Conservation (phyloP, 192 early-diverging fungal genomes). For the Mortierella antarctica region DNA sequence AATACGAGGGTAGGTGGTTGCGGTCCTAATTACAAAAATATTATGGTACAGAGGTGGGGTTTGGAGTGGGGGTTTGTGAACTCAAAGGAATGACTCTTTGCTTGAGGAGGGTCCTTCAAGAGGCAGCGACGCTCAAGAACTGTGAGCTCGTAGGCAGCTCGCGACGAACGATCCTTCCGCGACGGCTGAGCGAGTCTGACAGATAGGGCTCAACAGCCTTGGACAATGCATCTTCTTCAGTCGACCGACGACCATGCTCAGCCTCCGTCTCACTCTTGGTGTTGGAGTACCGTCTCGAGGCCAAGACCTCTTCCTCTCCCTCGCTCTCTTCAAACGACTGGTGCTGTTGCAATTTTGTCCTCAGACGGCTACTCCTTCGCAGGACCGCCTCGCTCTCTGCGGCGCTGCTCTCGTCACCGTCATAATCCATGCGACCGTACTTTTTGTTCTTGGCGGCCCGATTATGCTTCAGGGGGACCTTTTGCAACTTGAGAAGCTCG, state of each 20-base stretch:
- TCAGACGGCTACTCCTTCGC: conserved; percentile 16
- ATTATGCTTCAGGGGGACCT: conserved; percentile 24
- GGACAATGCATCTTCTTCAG: conserved; percentile 45
- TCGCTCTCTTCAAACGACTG: conserved; percentile 6
- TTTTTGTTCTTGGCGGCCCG: conserved; percentile 16
- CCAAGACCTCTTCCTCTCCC: conserved; percentile 1
- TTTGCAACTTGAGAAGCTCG: conserved; percentile 23
- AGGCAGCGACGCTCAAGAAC: conserved; percentile 25
- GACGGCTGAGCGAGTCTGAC: conserved; percentile 48
- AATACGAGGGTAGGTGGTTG: too few species aligned
- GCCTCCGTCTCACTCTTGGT: conserved; percentile 38
- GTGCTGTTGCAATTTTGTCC: conserved; percentile 7
- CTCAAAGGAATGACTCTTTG: neutral
- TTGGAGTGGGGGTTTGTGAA: neutral
- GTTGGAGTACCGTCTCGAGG: conserved; percentile 23
- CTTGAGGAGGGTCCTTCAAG: neutral
- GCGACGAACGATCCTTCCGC: conserved; percentile 21
- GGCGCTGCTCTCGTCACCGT: conserved; percentile 49
- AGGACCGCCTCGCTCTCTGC: conserved; percentile 24
- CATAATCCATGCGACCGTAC: conserved; percentile 25
- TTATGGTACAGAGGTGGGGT: conserved; percentile 13
- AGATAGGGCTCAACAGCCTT: conserved; percentile 51
- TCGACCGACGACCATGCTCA: conserved; percentile 46
- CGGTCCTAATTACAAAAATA: neutral
- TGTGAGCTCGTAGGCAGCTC: conserved; percentile 22